Conservation (phyloP, 1,139 yeast genomes). For the Spencermartinsiella ligniputridi region DNA sequence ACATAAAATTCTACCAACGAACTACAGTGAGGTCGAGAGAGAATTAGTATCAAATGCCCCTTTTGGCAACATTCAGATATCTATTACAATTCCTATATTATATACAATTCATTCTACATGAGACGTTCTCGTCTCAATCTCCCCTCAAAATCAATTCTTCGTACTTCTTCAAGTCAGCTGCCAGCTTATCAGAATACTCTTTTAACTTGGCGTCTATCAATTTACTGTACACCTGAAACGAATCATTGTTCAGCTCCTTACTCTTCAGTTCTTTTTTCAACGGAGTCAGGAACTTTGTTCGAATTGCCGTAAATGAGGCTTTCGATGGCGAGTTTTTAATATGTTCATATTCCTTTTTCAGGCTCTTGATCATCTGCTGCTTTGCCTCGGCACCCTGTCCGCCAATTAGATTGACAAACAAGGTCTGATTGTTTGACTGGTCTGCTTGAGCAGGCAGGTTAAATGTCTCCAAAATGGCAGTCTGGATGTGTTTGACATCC, state of each 20-base stretch:
- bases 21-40: too few species aligned
- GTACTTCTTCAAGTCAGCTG: constrained; percentile 53
- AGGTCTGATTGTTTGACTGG: constrained; percentile 63
- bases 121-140: not conserved
- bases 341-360: constrained; percentile 53
- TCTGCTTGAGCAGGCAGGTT: constrained; percentile 79
- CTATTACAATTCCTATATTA: not conserved
- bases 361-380: constrained; percentile 50
- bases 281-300: constrained; percentile 58
- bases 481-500: constrained; percentile 61
- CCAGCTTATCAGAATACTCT: constrained; percentile 55
- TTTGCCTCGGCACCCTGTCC: constrained; percentile 62
- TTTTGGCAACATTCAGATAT: not conserved
- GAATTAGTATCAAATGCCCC: too few species aligned
- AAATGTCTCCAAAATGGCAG: constrained; percentile 65
- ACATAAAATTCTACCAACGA: too few species aligned
- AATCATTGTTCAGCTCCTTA: constrained; percentile 35
- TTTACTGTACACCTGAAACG: constrained; percentile 42
- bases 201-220: constrained; percentile 69
- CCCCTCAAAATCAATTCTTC: constrained; percentile 31
- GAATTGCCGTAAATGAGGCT: constrained; percentile 53
- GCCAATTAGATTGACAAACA: constrained; percentile 67
- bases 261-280: constrained; percentile 56
- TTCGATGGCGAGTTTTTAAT: constrained; percentile 53
- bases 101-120: too few species aligned